Evolutionary conservation across 148 eudicot species (phyloP).

Genomic region (Rhododendron ferrugineum): DNA sequence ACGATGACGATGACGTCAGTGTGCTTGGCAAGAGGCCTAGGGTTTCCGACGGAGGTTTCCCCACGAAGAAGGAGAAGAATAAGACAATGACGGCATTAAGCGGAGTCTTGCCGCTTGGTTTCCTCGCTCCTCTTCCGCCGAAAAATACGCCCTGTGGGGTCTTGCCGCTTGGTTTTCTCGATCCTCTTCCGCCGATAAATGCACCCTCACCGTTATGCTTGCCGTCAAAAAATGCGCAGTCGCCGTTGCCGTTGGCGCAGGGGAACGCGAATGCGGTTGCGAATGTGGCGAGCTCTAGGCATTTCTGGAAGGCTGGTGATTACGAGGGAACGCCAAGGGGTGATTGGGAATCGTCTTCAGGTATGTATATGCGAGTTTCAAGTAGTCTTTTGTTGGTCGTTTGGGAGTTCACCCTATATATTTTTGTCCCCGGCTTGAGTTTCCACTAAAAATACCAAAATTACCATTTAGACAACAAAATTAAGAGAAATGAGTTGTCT

Average conservation of each 20-base stretch:
- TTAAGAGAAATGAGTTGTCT: background rate
- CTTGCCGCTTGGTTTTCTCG: constrained; percentile 60
- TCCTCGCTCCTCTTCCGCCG: constrained; percentile 57
- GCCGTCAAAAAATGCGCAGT: constrained; percentile 22
- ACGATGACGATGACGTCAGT: background rate
- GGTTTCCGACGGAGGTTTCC: constrained; percentile 13
- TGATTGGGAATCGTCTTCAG: constrained; percentile 33
- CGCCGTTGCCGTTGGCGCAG: background rate
- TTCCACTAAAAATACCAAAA: background rate
- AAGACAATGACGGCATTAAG: constrained; percentile 18
- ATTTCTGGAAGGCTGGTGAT: constrained; percentile 96
- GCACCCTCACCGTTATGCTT: constrained; percentile 6
- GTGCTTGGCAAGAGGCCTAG: constrained; percentile 19
- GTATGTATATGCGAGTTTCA: background rate
- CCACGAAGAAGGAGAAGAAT: constrained; percentile 32
- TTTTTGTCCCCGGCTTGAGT: too few relatives aligned
- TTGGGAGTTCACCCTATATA: background rate
- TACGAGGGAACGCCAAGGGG: constrained; percentile 42
- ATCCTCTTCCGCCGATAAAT: constrained; percentile 42
- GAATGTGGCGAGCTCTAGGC: constrained; percentile 31
- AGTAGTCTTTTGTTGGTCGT: background rate
- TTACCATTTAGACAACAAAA: background rate
- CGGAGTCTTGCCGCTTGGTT: constrained; percentile 43
- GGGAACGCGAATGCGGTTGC: background rate
- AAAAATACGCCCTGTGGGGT: constrained; percentile 1